Percentiles rank a stretch among this genome's conserved stretches.
Conservation (phyloP, 768 basidiomycete genomes). For the Cystofilobasidium macerans region DNA sequence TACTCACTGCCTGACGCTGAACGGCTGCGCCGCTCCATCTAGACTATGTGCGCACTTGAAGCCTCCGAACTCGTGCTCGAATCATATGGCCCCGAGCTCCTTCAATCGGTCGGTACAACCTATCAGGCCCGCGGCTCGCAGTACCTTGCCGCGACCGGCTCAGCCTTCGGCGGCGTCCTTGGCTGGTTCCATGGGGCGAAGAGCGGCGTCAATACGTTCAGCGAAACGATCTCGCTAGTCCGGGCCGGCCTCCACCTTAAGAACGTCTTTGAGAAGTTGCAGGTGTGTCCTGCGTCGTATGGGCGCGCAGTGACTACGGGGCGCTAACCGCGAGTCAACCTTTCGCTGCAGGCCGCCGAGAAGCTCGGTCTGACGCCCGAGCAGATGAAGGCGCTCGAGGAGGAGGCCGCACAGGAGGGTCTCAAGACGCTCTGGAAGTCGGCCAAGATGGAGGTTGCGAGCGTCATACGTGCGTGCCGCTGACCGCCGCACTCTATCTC, state of each 20-base stretch:
- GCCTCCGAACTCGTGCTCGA: constrained; percentile 38
- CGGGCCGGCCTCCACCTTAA: constrained; percentile 38
- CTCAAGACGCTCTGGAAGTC: constrained; percentile 40
- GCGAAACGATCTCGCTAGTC: constrained; percentile 35
- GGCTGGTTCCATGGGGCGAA: constrained; percentile 40
- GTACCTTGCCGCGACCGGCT: constrained; percentile 16
- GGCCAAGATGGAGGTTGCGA: constrained; percentile 40
- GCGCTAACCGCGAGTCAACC: too few relatives aligned
- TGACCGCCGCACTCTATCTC: too few relatives aligned
- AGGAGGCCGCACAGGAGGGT: constrained; percentile 39
- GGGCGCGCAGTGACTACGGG: too few relatives aligned
- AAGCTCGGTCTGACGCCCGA: constrained; percentile 37
- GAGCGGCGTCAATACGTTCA: constrained; percentile 24
- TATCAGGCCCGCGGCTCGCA: constrained; percentile 34
- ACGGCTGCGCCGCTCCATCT: not conserved
- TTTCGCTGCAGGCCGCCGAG: constrained; percentile 34
- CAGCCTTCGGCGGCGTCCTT: constrained; percentile 16
- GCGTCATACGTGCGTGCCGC: constrained; percentile 35
- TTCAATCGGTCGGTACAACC: constrained; percentile 37
- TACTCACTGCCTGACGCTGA: not conserved
- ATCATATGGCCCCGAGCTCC: constrained; percentile 38
- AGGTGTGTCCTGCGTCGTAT: constrained; percentile 12
- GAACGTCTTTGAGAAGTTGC: constrained; percentile 38
- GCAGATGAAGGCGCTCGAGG: constrained; percentile 37
- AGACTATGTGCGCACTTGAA: constrained; percentile 37